A percentile compares a stretch with the other conserved stretches of the same genome.
These are phyloP conservation scores for Pulveroboletus sp. DNA, from an alignment of 768 basidiomycete genomes.

Conservation along the genomic window DNA sequence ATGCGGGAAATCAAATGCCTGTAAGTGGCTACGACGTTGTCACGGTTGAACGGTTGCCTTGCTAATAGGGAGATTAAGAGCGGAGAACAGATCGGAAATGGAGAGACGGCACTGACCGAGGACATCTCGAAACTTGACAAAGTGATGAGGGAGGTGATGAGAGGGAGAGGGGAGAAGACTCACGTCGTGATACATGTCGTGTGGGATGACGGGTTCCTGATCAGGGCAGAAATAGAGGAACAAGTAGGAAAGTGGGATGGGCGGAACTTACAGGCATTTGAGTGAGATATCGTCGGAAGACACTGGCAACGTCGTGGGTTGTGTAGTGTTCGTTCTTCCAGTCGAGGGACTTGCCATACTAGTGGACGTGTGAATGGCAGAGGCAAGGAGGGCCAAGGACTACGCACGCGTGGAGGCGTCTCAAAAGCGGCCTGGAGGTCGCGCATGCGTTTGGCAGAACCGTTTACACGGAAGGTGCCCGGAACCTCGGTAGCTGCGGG, in stretches of 20 bases:
- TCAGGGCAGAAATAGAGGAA: conserved; percentile 8
- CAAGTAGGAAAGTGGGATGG: neutral
- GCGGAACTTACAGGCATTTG: conserved; percentile 81
- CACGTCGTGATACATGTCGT: conserved; percentile 83
- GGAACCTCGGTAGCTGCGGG: conserved; percentile 77
- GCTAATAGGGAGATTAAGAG: conserved; percentile 37
- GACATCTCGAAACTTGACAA: conserved; percentile 67
- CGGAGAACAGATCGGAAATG: neutral
- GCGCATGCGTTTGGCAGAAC: conserved; percentile 93
- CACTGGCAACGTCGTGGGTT: conserved; percentile 96
- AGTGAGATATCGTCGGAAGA: conserved; percentile 92
- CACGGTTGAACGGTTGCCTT: conserved; percentile 62
- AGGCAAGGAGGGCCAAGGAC: neutral
- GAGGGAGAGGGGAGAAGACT: conserved; percentile 30
- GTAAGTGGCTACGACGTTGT: conserved; percentile 73
- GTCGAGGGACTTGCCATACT: conserved; percentile 93
- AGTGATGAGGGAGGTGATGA: conserved; percentile 7
- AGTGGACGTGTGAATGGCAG: conserved; percentile 8
- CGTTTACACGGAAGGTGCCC: conserved; percentile 93
- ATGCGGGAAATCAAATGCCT: conserved; percentile 79
- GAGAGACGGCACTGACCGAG: conserved; percentile 46
- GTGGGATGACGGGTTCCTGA: conserved; percentile 93
- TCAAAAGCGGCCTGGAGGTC: conserved; percentile 92
- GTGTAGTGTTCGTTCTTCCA: conserved; percentile 85
- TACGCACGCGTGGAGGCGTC: conserved; percentile 71